A percentile compares a stretch with the other conserved stretches of the same genome.
These are phyloP conservation scores for Corylus heterophylla DNA, from an alignment of 306 rosid genomes.

Conservation along the genomic window DNA sequence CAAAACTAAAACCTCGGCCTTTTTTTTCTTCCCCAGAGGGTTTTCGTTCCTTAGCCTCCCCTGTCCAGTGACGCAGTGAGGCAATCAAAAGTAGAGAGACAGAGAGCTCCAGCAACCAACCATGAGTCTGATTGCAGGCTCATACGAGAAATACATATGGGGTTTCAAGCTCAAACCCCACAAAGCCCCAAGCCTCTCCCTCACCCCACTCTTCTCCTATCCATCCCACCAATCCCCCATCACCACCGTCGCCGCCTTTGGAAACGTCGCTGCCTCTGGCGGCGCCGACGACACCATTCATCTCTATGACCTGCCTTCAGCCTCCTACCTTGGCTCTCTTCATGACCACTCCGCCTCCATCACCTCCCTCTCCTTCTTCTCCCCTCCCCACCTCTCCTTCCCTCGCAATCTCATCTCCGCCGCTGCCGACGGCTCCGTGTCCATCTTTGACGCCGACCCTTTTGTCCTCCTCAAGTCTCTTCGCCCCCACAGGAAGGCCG, in stretches of 20 bases:
- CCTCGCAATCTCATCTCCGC: slow-evolving; percentile 95
- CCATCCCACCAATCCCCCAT: slow-evolving; percentile 82
- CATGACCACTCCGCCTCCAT: slow-evolving; percentile 69
- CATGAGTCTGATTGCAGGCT: slow-evolving; percentile 84
- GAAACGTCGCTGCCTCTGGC: slow-evolving; percentile 83
- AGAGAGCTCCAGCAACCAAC: neutral
- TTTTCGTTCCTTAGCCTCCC: neutral
- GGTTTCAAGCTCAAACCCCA: slow-evolving; percentile 67
- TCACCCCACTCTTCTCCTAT: slow-evolving; percentile 74
- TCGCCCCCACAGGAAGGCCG: slow-evolving; percentile 53
- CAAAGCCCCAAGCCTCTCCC: slow-evolving; percentile 35
- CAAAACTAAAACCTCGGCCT: no score
- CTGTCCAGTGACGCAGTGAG: neutral
- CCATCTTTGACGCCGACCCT: slow-evolving; percentile 77
- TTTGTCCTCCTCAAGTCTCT: slow-evolving; percentile 77
- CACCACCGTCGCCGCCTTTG: slow-evolving; percentile 65
- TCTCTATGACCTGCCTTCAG: slow-evolving; percentile 67
- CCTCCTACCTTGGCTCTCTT: slow-evolving; percentile 85
- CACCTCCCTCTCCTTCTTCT: slow-evolving; percentile 75
- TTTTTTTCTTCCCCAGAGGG: no score
- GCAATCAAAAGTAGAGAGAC: no score
- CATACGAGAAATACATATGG: slow-evolving; percentile 88
- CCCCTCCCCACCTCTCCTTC: slow-evolving; percentile 58
- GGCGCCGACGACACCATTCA: slow-evolving; percentile 88
- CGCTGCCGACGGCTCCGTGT: slow-evolving; percentile 63